Percentiles rank a stretch among this genome's conserved stretches.
Conservation (phyloP, 176 grass and related monocot species). For the Canna indica region DNA sequence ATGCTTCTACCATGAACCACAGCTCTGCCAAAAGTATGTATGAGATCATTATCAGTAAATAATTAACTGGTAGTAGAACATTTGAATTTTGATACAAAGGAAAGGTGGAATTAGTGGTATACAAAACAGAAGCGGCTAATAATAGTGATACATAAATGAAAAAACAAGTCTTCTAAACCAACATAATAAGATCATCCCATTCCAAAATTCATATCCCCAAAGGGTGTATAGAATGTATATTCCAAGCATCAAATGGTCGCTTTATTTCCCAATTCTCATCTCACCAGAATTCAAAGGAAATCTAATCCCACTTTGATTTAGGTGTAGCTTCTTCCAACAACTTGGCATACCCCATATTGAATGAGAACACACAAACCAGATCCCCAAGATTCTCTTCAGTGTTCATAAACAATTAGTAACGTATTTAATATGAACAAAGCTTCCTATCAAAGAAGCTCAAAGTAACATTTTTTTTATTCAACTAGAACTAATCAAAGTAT, state of each 20-base stretch:
- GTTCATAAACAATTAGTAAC: not conserved
- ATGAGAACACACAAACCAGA: not conserved
- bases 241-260: not conserved
- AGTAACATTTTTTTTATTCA: not conserved
- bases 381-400: not conserved
- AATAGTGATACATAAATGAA: no score
- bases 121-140: no score
- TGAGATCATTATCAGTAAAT: not conserved
- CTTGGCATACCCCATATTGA: not conserved
- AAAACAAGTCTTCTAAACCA: no score
- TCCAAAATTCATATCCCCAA: no score
- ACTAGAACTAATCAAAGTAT: not conserved
- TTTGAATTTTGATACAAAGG: not conserved
- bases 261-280: not conserved
- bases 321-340: not conserved
- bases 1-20: conserved; percentile 57
- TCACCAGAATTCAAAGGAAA: not conserved
- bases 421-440: not conserved
- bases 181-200: no score
- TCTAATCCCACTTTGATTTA: not conserved
- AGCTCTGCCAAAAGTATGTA: conserved; percentile 38
- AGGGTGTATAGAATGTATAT: no score
- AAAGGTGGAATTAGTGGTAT: not conserved
- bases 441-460: not conserved
- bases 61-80: not conserved